Evolutionary conservation across 306 rosid species (phyloP).

Genomic region (Fagus sylvatica): DNA sequence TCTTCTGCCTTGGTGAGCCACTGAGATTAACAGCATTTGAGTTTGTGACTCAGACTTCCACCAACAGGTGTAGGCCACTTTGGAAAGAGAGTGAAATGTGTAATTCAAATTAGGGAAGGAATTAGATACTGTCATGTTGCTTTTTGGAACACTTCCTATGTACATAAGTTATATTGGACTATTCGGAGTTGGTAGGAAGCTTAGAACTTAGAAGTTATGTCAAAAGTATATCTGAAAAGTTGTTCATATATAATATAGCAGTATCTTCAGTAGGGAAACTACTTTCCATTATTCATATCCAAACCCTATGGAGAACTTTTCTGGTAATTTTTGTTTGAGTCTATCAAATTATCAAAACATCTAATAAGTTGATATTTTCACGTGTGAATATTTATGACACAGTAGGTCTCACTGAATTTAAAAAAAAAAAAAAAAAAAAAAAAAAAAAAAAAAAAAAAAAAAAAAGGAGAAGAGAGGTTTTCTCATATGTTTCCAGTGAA

Average conservation of each 20-base stretch:
- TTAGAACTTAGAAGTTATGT: no score
- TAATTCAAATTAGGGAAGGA: background rate
- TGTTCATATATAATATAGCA: background rate
- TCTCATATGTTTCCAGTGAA: no score
- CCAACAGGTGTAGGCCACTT: background rate
- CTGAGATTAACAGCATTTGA: background rate
- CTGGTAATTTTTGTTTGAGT: no score
- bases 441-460: no score
- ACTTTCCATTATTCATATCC: background rate
- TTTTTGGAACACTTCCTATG: background rate
- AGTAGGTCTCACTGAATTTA: no score
- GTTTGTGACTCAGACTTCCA: background rate
- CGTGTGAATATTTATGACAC: no score
- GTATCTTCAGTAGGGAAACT: background rate
- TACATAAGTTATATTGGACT: background rate
- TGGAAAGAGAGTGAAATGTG: background rate
- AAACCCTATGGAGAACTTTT: background rate
- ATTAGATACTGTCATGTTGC: background rate
- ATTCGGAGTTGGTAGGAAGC: no score
- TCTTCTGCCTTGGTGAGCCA: constrained; percentile 2
- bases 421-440: no score
- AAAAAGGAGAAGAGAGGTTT: no score
- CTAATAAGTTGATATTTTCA: no score
- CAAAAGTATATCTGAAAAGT: background rate
- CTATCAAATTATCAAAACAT: no score